Conservation (phyloP, 768 basidiomycete species). For the Xanthoconium stramineum region DNA sequence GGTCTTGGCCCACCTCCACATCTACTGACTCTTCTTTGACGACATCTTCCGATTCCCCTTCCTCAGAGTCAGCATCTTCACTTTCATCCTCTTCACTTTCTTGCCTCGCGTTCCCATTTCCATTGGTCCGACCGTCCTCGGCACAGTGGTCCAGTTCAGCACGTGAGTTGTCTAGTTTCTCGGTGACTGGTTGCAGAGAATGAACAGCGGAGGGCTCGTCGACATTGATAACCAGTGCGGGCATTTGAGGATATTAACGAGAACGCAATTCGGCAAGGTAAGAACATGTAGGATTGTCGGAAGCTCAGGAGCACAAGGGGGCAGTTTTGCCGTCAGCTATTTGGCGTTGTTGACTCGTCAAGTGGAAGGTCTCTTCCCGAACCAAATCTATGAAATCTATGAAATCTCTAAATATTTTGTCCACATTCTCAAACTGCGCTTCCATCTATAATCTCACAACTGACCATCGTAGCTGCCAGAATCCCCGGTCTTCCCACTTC, state of each 20-base stretch:
- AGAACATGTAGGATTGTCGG: constrained; percentile 10
- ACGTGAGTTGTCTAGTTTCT: constrained; percentile 2
- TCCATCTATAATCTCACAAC: not conserved
- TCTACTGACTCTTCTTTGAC: not conserved
- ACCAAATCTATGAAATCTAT: no score
- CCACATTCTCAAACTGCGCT: no score
- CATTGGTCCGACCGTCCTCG: constrained; percentile 14
- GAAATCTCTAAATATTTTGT: no score
- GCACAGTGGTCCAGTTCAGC: not conserved
- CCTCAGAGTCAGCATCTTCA: constrained; percentile 3
- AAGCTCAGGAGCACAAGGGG: not conserved
- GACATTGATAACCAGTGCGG: not conserved
- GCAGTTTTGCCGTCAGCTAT: constrained; percentile 2
- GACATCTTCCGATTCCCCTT: constrained; percentile 3
- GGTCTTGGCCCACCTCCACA: not conserved
- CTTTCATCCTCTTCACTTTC: not conserved
- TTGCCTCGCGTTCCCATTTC: constrained; percentile 10
- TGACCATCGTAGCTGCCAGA: not conserved
- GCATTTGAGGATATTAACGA: constrained; percentile 9
- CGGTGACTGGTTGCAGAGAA: not conserved
- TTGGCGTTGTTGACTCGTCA: constrained; percentile 15
- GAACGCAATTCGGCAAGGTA: not conserved
- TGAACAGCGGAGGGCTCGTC: not conserved
- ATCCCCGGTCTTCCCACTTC: not conserved
- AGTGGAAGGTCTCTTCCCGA: no score